phyloP scores from a whole-genome alignment of 2,329 filamentous ascomycete species.

The Nemania sp. region DNA sequence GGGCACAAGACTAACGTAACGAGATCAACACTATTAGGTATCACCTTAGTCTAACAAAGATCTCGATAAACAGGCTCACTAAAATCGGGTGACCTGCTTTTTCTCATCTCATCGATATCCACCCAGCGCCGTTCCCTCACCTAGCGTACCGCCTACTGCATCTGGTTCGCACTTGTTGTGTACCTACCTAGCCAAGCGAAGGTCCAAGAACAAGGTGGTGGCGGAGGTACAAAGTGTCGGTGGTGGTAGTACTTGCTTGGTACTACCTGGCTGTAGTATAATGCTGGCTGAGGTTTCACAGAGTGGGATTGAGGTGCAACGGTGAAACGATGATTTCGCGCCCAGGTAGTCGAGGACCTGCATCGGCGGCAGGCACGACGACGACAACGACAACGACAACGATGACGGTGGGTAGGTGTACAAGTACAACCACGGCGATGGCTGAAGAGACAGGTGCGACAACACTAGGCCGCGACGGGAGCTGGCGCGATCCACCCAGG shows the following conservation, averaged over 20 bases:
- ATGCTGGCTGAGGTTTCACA: conserved; percentile 22
- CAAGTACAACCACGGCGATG: background rate
- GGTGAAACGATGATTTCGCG: conserved; percentile 20
- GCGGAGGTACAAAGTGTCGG: too few species aligned
- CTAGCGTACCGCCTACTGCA: too few species aligned
- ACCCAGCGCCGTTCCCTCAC: too few species aligned
- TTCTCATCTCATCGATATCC: background rate
- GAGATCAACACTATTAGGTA: too few species aligned
- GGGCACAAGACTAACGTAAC: background rate
- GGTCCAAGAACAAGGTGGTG: too few species aligned
- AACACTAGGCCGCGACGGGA: conserved; percentile 11
- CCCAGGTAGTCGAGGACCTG: conserved; percentile 6
- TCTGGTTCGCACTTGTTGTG: too few species aligned
- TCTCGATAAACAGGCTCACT: too few species aligned
- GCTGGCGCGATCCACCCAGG: conserved; percentile 17
- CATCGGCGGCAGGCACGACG: background rate
- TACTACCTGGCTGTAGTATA: background rate
- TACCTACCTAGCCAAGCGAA: too few species aligned
- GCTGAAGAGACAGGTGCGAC: background rate
- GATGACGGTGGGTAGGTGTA: too few species aligned
- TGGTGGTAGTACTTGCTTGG: too few species aligned
- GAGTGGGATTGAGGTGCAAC: conserved; percentile 15
- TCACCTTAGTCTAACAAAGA: too few species aligned
- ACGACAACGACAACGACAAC: background rate
- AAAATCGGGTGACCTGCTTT: too few species aligned